Base-by-base conservation (phyloP, 805 yeast species). In the Kurtzmaniella cleridarum region DNA sequence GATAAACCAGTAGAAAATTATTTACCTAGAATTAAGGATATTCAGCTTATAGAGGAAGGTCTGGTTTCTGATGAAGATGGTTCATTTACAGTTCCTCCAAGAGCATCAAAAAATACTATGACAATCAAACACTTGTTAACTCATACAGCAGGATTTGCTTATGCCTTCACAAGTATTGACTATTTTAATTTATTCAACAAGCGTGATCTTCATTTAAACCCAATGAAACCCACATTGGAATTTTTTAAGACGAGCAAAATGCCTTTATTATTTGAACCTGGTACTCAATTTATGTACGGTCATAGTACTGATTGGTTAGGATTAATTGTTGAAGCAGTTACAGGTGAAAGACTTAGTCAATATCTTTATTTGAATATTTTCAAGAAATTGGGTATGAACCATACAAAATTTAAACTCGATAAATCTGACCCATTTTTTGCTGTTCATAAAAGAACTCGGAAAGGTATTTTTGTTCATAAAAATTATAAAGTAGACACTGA, bases 261-360 rank as follows among this genome's bases (percentile, higher is more conserved):
- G 44, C 64, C 64, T 5, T 46, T 59, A 35, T 32, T 53, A 9
- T 44, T 47, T 37, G 72, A 68, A 42, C 73, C 73, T 3, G 73
- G 73, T 2, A 42, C 66, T 2, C 39, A 49, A 15, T 68, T 64
- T 57, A 43, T 44, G 30, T 68, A 68, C 42, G 73, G 73, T 7
- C 61, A 59, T 39, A 54, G 58, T 30, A 47, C 50, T 18, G 73
- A 68, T 43, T 62, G 69, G 65, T 54, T 61, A 4, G 73, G 73
- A 3, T 46, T 61, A 18, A 44, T 67, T 5, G 50, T 68, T 17
- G 60, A 64, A 42, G 55, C 50, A 14, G 45, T 68, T 5, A 43
- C 66, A 2, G 69, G 69, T 1, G 39, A 52, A 44, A 48, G 39
- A 20, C 46, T 68, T 12, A 63, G 69, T 1, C 57, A 54, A 12